Evolutionary conservation across 345 rosid species (phyloP).

Genomic region (Aegle marmelos): DNA sequence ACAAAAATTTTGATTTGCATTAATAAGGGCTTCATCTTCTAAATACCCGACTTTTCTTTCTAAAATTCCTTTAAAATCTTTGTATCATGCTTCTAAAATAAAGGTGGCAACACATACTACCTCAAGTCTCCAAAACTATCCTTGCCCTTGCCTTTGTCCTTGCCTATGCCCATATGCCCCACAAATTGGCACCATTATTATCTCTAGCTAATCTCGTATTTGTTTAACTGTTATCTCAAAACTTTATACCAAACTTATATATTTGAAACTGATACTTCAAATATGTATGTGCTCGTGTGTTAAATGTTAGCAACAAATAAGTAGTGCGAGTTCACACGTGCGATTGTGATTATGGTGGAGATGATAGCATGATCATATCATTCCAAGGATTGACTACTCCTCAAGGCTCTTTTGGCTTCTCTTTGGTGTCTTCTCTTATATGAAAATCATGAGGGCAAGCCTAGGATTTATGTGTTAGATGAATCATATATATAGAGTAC

Average conservation of each 20-base stretch:
- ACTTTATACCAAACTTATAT: neutral
- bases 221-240: neutral
- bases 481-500: neutral
- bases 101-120: slow-evolving; percentile 31
- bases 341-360: slow-evolving; percentile 9
- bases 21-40: no score
- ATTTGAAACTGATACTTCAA: neutral
- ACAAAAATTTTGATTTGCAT: neutral
- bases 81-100: slow-evolving; percentile 15
- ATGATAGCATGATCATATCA: slow-evolving; percentile 18
- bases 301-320: slow-evolving; percentile 21
- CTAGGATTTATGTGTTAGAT: slow-evolving; percentile 18
- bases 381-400: slow-evolving; percentile 33
- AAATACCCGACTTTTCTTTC: neutral
- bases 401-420: slow-evolving; percentile 29
- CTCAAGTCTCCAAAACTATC: slow-evolving; percentile 12
- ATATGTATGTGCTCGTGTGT: no score
- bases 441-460: slow-evolving; percentile 43
- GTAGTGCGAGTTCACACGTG: slow-evolving; percentile 22
- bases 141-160: neutral
- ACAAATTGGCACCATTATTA: neutral
- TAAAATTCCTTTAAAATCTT: neutral
- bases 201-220: neutral
- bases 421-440: slow-evolving; percentile 30
- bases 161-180: no score